Evolutionary conservation across 768 basidiomycete genomes (phyloP), one percentile per base, ranked within the genome.

Genomic region (Gloeostereum incarnatum): DNA sequence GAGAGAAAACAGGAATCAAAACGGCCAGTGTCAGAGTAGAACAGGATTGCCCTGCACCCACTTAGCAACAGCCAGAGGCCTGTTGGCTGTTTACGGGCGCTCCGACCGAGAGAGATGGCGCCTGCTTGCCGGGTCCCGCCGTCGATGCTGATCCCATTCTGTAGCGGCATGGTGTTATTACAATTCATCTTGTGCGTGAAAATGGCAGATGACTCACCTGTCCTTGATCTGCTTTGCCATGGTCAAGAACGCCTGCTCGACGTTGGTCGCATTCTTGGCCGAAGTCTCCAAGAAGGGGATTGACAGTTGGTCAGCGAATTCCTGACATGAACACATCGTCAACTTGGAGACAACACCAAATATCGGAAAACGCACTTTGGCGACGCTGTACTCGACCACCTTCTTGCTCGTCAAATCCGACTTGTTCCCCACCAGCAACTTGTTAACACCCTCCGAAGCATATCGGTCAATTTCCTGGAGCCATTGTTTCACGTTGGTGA

Each of bases 201-300:
- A 4, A 34, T 6, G 5, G 40, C 2, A 34, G 17, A 9, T 39
- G 14, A 45, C 75, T 22, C 51, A 84, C 87, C 87, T 78, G 60
- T 91, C 88, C 59, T 91, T 90, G 57, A 91, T 90, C 63, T 90
- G 88, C 70, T 94, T 88, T 3, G 96, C 93, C 77, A 99, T 89
- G 21, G 92, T 93, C 71, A 97, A 81, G 78, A 99, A 99, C 4
- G 96, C 93, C 62, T 99, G 91, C 60, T 99, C 96, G 43, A 99
- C 96, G 51, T 96, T 96, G 45, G 92, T 93, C 38, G 93, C 90
- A 52, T 87, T 91, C 85, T 98, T 98, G 24, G 96, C 96, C n/a
- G 87, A 91, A 9, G 96, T 99, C 70, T 99, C 96, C 56, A 99
- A 66, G 81, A 96, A 98, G 33, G 90, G 83, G 50, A 99, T 83